These are phyloP conservation scores for Citrus glauca DNA, from an alignment of 345 rosid genomes.

Conservation along the genomic window DNA sequence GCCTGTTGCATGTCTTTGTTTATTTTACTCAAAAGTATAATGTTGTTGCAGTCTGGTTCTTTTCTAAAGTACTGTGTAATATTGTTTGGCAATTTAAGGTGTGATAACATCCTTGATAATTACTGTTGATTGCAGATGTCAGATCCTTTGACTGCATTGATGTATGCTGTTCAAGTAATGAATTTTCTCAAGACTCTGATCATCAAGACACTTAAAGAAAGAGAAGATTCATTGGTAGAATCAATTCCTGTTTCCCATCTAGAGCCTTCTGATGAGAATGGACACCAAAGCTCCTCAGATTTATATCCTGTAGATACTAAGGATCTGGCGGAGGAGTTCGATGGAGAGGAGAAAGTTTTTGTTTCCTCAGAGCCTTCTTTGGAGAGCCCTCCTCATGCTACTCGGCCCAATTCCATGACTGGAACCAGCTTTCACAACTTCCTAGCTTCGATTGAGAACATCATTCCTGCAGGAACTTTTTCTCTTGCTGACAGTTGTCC, in stretches of 20 bases:
- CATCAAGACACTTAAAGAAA: conserved; percentile 54
- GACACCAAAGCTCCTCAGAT: conserved; percentile 46
- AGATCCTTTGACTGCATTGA: conserved; percentile 93
- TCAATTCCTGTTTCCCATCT: conserved; percentile 29
- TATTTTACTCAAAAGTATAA: neutral
- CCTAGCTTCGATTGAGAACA: conserved; percentile 43
- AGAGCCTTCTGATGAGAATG: conserved; percentile 66
- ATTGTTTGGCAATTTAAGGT: neutral
- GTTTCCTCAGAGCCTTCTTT: conserved; percentile 32
- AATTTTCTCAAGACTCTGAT: conserved; percentile 86
- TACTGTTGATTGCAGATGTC: conserved; percentile 64
- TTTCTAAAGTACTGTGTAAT: neutral
- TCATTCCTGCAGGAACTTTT: conserved; percentile 24
- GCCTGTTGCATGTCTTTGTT: neutral
- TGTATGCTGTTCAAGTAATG: conserved; percentile 98
- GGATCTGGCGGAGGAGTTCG: conserved; percentile 20
- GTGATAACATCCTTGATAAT: neutral
- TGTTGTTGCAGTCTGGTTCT: neutral
- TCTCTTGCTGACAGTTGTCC: conserved; percentile 32
- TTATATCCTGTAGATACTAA: conserved; percentile 29
- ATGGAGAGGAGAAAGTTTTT: conserved; percentile 28
- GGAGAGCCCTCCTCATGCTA: conserved; percentile 29
- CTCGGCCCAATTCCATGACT: conserved; percentile 18
- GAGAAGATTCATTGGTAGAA: conserved; percentile 55
- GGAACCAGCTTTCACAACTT: conserved; percentile 33